These are phyloP conservation scores for Huiozyma sinensis DNA, from an alignment of 805 yeast genomes.

Conservation along the genomic window DNA sequence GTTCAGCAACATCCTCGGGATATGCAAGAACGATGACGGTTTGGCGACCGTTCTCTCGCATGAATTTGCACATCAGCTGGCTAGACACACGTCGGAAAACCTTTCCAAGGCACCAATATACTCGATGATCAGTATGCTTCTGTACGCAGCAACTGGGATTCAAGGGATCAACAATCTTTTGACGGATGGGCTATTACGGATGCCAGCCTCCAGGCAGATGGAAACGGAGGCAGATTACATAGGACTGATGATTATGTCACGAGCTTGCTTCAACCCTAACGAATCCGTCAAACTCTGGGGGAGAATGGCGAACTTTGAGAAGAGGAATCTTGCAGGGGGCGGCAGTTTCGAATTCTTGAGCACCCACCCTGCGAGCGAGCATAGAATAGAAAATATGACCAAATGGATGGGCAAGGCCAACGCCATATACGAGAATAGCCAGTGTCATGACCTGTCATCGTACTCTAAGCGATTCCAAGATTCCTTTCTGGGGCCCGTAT, in stretches of 20 bases:
- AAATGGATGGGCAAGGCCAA: constrained; percentile 52
- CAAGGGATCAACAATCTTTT: constrained; percentile 42
- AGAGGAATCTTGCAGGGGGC: constrained; percentile 18
- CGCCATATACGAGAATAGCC: constrained; percentile 21
- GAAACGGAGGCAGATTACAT: constrained; percentile 94
- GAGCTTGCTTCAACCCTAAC: constrained; percentile 74
- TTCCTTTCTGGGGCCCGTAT: constrained; percentile 2
- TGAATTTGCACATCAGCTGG: constrained; percentile 89
- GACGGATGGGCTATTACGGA: constrained; percentile 44
- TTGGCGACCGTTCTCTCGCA: constrained; percentile 92
- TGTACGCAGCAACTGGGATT: constrained; percentile 56
- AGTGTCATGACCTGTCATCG: constrained; percentile 15
- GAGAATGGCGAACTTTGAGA: constrained; percentile 55
- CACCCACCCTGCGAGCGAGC: constrained; percentile 82
- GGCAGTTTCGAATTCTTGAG: constrained; percentile 53
- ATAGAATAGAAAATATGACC: constrained; percentile 56
- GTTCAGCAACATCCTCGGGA: constrained; percentile 63
- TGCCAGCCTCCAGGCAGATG: constrained; percentile 88
- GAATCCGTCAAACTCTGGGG: constrained; percentile 74
- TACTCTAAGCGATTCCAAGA: constrained; percentile 12
- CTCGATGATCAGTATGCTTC: constrained; percentile 38
- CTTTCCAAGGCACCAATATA: constrained; percentile 68
- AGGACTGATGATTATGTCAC: constrained; percentile 84
- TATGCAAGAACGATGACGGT: constrained; percentile 78
- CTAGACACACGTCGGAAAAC: constrained; percentile 82